Conservation (phyloP, 805 yeast genomes). For the Pichia exigua region DNA sequence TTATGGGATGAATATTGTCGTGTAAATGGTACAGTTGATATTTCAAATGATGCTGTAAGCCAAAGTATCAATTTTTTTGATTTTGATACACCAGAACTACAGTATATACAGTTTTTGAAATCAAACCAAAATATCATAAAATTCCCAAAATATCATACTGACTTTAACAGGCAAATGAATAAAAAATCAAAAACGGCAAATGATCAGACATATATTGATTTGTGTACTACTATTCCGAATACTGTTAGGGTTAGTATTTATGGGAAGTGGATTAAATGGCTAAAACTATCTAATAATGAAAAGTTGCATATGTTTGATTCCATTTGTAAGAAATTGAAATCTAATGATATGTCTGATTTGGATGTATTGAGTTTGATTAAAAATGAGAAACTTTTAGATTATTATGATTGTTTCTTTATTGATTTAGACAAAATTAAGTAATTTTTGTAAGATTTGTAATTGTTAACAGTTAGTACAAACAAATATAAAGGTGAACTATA, state of each 20-base stretch:
- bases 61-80: background rate
- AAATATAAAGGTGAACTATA: background rate
- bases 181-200: background rate
- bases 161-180: slow-evolving; percentile 8
- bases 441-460: background rate
- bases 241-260: background rate
- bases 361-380: background rate
- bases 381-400: background rate
- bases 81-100: slow-evolving; percentile 6
- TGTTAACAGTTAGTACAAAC: background rate
- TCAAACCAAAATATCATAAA: slow-evolving; percentile 1
- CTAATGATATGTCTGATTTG: background rate
- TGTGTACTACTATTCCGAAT: background rate
- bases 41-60: background rate
- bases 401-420: slow-evolving; percentile 1
- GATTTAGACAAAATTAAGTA: background rate
- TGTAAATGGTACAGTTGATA: background rate
- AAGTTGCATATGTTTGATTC: background rate
- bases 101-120: slow-evolving; percentile 8
- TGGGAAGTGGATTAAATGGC: background rate
- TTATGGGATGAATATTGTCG: slow-evolving; percentile 11
- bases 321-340: background rate
- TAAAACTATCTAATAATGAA: background rate
- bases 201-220: background rate
- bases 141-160: slow-evolving; percentile 20